Base-by-base conservation (phyloP, 2,329 filamentous ascomycete species). In the Davidsoniella eucalypti region DNA sequence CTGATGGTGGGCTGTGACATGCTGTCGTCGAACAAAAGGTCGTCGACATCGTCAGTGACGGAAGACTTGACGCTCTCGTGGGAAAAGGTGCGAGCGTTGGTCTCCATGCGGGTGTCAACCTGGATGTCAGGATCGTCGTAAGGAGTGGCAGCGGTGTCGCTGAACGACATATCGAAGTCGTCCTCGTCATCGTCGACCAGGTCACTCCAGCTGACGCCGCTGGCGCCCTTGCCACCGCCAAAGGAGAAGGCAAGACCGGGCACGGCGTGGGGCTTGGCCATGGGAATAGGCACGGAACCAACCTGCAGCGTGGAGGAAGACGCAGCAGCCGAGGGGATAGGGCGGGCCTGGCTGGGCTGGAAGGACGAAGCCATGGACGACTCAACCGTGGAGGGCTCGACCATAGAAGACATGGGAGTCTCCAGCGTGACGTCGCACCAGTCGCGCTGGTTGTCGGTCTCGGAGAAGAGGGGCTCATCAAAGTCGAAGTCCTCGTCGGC, bases 171-270 rank as follows among this genome's bases (percentile, higher is more conserved):
- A 49, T 82, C 75, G 57, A 84, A 76, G 55, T 83, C 79, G 56
- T 84, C 80, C 60, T 92, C 87, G 43, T 72, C 69, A 49, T 96
- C 90, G 53, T 96, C 90, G 82, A 87, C 95, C 64, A 96, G 79
- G 64, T 98, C 92, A 60, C 88, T 94, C 92, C 92, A 98, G 71
- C 92, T 96, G 81, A 96, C 96, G 51, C 92, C 94, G 44, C 93
- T 85, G 44, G 75, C 70, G 43, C 90, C 83, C 55, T 78, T 76
- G 62, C 83, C 79, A 60, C 80, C 80, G 47, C 84, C 85, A 61
- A 94, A 90, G 47, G 90, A 77, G 61, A 82, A 76, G 4, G 84
- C 80, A 72, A 90, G 81, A 54, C 84, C 80, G 49, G 76, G 71
- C 57, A 81, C 69, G 39, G 76, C 74, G 55, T 78, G 72, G 0